These are phyloP conservation scores for Suhomyces xylopsoci DNA, from an alignment of 805 yeast genomes.

Conservation along the genomic window DNA sequence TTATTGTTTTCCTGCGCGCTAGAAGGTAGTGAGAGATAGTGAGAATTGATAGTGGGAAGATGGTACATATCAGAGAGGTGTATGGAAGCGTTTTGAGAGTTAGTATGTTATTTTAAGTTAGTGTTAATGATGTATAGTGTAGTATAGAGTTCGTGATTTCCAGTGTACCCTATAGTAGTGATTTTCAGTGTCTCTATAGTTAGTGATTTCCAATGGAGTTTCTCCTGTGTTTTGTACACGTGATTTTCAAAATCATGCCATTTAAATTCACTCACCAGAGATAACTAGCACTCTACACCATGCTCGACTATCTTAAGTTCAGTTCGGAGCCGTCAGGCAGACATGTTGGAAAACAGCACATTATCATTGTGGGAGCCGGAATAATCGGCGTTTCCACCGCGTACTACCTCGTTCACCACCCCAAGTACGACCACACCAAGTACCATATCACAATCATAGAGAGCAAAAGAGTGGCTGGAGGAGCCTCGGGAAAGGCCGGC, in stretches of 20 bases:
- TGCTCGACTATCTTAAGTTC: slow-evolving; percentile 13
- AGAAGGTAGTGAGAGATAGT: too few species aligned
- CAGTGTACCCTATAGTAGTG: too few species aligned
- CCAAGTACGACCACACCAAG: slow-evolving; percentile 65
- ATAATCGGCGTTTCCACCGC: slow-evolving; percentile 96
- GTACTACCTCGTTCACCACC: slow-evolving; percentile 80
- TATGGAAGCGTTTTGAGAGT: too few species aligned
- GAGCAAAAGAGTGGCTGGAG: slow-evolving; percentile 91
- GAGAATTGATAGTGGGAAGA: too few species aligned
- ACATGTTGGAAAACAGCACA: slow-evolving; percentile 65
- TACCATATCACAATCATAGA: slow-evolving; percentile 85
- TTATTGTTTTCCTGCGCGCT: too few species aligned
- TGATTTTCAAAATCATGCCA: neutral
- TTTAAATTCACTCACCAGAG: neutral
- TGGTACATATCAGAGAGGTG: too few species aligned
- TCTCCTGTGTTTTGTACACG: too few species aligned
- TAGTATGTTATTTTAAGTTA: too few species aligned
- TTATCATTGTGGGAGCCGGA: slow-evolving; percentile 90
- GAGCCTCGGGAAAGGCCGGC: slow-evolving; percentile 97
- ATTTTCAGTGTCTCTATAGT: too few species aligned
- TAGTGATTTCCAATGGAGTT: too few species aligned
- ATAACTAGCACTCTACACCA: neutral
- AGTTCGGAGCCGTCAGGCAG: slow-evolving; percentile 44
- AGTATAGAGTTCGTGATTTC: too few species aligned
- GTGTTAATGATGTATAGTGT: too few species aligned